These are phyloP conservation scores for Lasiodiplodia citricola DNA, from an alignment of 2,329 filamentous ascomycete species.

Conservation along the genomic window DNA sequence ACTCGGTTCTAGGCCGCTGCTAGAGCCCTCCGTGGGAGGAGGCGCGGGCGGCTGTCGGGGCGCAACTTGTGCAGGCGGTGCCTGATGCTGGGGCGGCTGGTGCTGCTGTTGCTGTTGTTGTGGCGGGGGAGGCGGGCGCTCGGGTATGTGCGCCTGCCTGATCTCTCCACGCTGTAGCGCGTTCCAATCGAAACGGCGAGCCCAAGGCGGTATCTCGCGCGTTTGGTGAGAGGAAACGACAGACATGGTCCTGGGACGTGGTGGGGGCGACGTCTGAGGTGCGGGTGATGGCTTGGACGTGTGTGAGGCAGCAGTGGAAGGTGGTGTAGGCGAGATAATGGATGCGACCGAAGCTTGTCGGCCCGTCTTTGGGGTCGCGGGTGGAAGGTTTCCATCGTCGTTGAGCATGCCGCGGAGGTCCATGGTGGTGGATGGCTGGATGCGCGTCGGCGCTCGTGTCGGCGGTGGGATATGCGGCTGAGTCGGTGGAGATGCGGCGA, in stretches of 20 bases:
- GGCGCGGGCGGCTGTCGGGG: slow-evolving; percentile 27
- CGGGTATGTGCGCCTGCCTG: slow-evolving; percentile 25
- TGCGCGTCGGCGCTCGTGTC: slow-evolving; percentile 10
- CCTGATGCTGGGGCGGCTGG: slow-evolving; percentile 27
- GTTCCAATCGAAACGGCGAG: slow-evolving; percentile 23
- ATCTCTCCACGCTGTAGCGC: slow-evolving; percentile 30
- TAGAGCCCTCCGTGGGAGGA: slow-evolving; percentile 20
- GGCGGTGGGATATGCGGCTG: slow-evolving; percentile 14
- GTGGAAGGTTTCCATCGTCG: slow-evolving; percentile 20
- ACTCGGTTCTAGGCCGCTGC: slow-evolving; percentile 57
- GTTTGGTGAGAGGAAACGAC: neutral
- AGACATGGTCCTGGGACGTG: neutral
- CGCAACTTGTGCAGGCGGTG: slow-evolving; percentile 24
- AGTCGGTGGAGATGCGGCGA: slow-evolving; percentile 19
- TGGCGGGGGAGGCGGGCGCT: slow-evolving; percentile 12
- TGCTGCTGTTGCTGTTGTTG: slow-evolving; percentile 29
- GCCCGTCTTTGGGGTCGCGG: slow-evolving; percentile 15
- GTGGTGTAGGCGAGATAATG: slow-evolving; percentile 18
- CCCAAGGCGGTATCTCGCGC: slow-evolving; percentile 17
- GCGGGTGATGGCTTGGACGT: slow-evolving; percentile 22
- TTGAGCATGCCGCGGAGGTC: slow-evolving; percentile 25
- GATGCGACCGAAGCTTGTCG: slow-evolving; percentile 25
- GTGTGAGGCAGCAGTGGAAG: slow-evolving; percentile 23
- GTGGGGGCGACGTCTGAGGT: slow-evolving; percentile 3
- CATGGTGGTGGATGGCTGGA: slow-evolving; percentile 7